Conservation (phyloP, 495 filamentous ascomycete species). For the Podospora pseudopauciseta region DNA sequence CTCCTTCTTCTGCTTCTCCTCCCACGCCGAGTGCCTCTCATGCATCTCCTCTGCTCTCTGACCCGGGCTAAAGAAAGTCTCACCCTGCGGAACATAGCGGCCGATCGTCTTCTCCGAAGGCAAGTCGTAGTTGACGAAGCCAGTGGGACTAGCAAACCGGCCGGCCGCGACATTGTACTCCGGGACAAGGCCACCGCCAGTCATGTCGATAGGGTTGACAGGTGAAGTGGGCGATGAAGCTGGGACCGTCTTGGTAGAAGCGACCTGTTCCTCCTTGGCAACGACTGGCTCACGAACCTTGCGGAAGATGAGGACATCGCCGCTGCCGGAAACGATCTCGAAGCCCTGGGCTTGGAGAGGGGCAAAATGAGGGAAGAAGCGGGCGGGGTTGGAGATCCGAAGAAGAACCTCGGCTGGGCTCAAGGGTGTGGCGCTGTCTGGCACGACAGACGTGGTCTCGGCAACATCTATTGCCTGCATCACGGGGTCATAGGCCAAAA, state of each 20-base stretch:
- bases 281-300: constrained; percentile 45
- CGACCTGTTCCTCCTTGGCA: constrained; percentile 2
- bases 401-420: constrained; percentile 61
- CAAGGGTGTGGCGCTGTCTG: constrained; percentile 41
- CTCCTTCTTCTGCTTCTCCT: constrained; percentile 28
- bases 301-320: constrained; percentile 69
- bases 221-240: not conserved
- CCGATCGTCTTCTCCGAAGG: constrained; percentile 28
- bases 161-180: constrained; percentile 43
- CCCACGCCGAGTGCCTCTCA: not conserved
- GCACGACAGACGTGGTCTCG: constrained; percentile 58
- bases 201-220: constrained; percentile 58
- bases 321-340: constrained; percentile 66
- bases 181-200: constrained; percentile 29
- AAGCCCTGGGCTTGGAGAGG: constrained; percentile 64
- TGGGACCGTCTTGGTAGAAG: not conserved
- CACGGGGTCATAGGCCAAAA: constrained; percentile 69
- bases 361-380: constrained; percentile 67
- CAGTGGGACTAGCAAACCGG: constrained; percentile 52
- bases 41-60: not conserved
- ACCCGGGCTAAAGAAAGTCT: not conserved
- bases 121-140: constrained; percentile 55
- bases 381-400: constrained; percentile 64
- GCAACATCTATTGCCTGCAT: constrained; percentile 57
- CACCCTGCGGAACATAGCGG: not conserved